These are phyloP conservation scores for Onygenales sp. DNA, from an alignment of 2,329 filamentous ascomycete species.

Conservation along the genomic window DNA sequence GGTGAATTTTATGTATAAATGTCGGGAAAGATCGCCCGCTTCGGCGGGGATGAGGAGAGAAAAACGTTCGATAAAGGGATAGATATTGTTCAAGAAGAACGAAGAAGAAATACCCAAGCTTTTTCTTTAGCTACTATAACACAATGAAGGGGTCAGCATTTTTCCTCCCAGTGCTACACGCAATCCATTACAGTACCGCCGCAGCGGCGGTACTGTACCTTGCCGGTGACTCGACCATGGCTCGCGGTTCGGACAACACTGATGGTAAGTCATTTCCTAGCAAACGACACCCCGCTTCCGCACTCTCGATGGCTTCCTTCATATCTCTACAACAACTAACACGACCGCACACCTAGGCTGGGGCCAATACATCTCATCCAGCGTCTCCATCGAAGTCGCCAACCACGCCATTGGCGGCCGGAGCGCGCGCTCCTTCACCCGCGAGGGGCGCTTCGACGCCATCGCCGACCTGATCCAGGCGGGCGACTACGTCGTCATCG, in stretches of 20 bases:
- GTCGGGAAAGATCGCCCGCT: no score
- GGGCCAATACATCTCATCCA: constrained; percentile 51
- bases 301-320: constrained; percentile 11
- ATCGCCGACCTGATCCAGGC: constrained; percentile 44
- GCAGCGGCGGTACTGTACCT: constrained; percentile 8
- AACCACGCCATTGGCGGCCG: constrained; percentile 60
- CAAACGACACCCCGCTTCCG: background rate
- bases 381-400: constrained; percentile 40
- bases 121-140: background rate
- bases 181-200: background rate
- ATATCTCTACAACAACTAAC: background rate
- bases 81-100: background rate
- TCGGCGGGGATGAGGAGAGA: background rate
- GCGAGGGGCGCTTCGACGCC: constrained; percentile 54
- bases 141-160: background rate
- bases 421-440: constrained; percentile 56
- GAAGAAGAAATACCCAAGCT: background rate
- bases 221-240: constrained; percentile 29
- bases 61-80: background rate
- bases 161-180: background rate
- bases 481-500: constrained; percentile 60
- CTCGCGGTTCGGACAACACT: constrained; percentile 10
- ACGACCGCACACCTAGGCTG: constrained; percentile 40
- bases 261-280: background rate
- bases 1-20: no score